Percentiles rank a stretch among this genome's conserved stretches.
phyloP scores from a whole-genome alignment of 352 stramenopile genomes.

The Stephanocyclus meneghinianus region DNA sequence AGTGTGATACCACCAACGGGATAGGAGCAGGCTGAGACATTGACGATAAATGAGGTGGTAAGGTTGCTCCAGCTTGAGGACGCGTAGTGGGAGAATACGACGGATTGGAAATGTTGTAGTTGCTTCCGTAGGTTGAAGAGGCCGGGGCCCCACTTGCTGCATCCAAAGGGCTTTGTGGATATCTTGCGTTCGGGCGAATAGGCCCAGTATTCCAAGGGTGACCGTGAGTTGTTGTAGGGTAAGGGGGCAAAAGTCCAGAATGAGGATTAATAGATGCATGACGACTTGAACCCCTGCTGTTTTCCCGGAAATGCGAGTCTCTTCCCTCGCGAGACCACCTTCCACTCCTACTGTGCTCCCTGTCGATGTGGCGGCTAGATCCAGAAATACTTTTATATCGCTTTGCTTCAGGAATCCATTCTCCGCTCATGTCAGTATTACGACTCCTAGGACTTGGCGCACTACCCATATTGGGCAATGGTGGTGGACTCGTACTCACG shows the following conservation, averaged over 20 bases:
- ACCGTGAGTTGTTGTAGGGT: background rate
- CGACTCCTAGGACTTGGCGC: conserved; percentile 6
- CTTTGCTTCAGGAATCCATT: background rate
- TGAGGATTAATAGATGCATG: background rate
- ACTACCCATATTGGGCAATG: conserved; percentile 25
- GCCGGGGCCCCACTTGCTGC: background rate
- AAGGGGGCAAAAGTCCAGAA: background rate
- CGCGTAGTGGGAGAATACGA: background rate
- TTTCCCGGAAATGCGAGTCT: background rate
- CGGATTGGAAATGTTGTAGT: background rate
- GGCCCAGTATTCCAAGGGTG: conserved; percentile 3
- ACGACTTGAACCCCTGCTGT: background rate
- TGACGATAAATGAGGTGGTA: background rate
- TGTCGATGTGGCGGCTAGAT: background rate
- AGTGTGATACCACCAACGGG: background rate
- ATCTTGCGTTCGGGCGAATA: conserved; percentile 15
- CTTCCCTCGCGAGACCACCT: background rate
- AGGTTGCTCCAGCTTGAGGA: background rate
- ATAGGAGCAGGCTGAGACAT: background rate
- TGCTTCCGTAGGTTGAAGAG: background rate
- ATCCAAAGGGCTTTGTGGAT: conserved; percentile 22
- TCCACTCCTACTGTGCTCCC: background rate
- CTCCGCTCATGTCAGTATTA: background rate
- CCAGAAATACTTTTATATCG: conserved; percentile 7
- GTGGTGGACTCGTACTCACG: conserved; percentile 13